Percentiles rank a stretch among this genome's conserved stretches.
These are phyloP conservation scores for Fusarium foetens DNA, from an alignment of 2,329 filamentous ascomycete genomes.

Conservation along the genomic window DNA sequence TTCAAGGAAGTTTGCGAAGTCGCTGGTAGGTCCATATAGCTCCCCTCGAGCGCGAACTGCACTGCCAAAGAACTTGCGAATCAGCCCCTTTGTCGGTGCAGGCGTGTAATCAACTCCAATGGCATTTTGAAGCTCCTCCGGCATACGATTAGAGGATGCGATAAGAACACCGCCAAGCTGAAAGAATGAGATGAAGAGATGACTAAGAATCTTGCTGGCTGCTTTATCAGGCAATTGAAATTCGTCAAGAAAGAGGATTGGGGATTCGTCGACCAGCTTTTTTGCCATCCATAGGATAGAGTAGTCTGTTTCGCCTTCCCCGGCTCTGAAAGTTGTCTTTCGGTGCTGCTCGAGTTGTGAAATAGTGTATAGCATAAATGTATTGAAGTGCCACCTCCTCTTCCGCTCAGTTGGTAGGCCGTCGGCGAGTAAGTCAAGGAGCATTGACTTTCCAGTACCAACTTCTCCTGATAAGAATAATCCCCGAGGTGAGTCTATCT, in stretches of 20 bases:
- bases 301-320: conserved; percentile 59
- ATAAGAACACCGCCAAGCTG: conserved; percentile 83
- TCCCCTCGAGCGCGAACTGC: conserved; percentile 54
- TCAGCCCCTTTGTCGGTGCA: conserved; percentile 63
- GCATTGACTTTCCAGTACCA: conserved; percentile 85
- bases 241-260: conserved; percentile 83
- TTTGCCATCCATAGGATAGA: conserved; percentile 79
- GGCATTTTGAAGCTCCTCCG: conserved; percentile 81
- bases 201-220: conserved; percentile 81
- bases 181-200: conserved; percentile 82
- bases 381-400: conserved; percentile 83
- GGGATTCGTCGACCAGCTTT: conserved; percentile 78
- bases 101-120: conserved; percentile 74
- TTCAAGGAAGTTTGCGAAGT: conserved; percentile 80
- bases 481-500: conserved; percentile 77
- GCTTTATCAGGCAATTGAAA: conserved; percentile 85
- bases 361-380: conserved; percentile 83
- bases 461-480: conserved; percentile 84
- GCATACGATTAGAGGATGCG: conserved; percentile 85
- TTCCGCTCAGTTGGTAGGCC: conserved; percentile 79
- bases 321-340: conserved; percentile 45
- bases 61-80: conserved; percentile 60
- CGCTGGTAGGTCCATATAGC: conserved; percentile 70
- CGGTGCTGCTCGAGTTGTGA: conserved; percentile 76
- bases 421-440: conserved; percentile 84